Percentiles rank a stretch among this genome's conserved stretches.
These are phyloP conservation scores for Colletotrichum sp. DNA, from an alignment of 2,329 filamentous ascomycete genomes.

Conservation along the genomic window DNA sequence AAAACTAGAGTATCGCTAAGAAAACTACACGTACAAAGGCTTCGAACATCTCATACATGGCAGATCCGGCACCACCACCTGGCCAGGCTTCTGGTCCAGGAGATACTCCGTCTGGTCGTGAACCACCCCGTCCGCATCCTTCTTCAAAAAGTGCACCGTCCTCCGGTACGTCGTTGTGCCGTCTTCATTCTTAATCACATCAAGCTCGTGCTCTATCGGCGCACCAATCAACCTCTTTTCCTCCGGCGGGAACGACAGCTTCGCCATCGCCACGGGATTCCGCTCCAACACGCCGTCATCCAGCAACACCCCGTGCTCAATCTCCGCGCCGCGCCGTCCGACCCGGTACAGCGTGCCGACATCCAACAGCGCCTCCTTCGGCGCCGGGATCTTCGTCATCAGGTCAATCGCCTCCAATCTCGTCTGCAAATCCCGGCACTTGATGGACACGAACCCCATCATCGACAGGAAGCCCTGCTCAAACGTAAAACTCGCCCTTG, in stretches of 20 bases:
- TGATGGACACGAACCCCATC: neutral
- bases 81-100: neutral
- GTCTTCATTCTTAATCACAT: neutral
- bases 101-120: neutral
- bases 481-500: constrained; percentile 2
- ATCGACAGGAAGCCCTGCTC: neutral
- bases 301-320: constrained; percentile 14
- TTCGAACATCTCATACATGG: constrained; percentile 11
- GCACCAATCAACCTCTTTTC: neutral
- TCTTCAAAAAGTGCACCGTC: neutral
- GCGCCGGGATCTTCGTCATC: constrained; percentile 12
- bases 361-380: constrained; percentile 23
- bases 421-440: constrained; percentile 32
- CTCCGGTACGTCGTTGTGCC: neutral
- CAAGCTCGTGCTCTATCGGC: constrained; percentile 5
- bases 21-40: neutral
- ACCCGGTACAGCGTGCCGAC: constrained; percentile 8
- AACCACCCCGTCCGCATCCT: neutral
- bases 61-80: neutral
- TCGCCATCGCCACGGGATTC: neutral
- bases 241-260: neutral
- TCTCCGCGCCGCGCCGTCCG: neutral
- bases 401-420: constrained; percentile 41
- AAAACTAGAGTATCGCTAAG: neutral
- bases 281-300: constrained; percentile 6